These are phyloP conservation scores for Nicotiana tabacum DNA, from an alignment of 257 asterid species.

Conservation along the genomic window DNA sequence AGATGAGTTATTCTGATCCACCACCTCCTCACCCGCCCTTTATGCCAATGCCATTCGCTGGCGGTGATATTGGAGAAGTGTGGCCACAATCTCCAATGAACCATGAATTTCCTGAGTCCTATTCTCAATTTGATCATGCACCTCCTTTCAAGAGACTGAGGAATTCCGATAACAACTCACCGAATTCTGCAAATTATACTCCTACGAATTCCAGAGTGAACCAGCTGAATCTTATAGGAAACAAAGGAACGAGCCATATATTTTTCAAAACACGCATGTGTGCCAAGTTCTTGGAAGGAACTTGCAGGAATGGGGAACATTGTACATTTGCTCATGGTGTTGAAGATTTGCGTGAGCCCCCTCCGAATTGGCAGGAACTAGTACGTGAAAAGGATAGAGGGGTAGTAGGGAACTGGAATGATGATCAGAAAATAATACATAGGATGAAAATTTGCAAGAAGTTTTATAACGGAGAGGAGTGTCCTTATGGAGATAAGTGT, in stretches of 20 bases:
- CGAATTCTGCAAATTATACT: constrained; percentile 22
- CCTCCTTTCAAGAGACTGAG: constrained; percentile 41
- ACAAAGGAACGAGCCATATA: constrained; percentile 63
- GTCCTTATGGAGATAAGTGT: constrained; percentile 83
- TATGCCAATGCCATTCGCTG: constrained; percentile 29
- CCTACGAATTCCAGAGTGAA: constrained; percentile 30
- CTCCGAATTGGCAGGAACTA: constrained; percentile 82
- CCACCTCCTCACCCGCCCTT: constrained; percentile 23
- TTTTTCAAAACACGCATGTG: constrained; percentile 82
- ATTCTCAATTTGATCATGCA: constrained; percentile 27
- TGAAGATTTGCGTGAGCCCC: constrained; percentile 62
- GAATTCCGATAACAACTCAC: constrained; percentile 29
- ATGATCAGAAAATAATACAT: constrained; percentile 57
- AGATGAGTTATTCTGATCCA: constrained; percentile 66
- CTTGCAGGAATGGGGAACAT: constrained; percentile 61
- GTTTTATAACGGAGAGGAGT: constrained; percentile 75
- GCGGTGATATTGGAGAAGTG: constrained; percentile 30
- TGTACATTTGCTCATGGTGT: constrained; percentile 84
- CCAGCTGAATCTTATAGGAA: constrained; percentile 22
- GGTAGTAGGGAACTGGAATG: constrained; percentile 31
- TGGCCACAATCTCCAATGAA: constrained; percentile 35
- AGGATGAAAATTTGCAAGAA: constrained; percentile 79
- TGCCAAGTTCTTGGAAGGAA: constrained; percentile 56
- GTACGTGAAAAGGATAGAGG: constrained; percentile 59
- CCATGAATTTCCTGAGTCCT: constrained; percentile 27